phyloP scores from a whole-genome alignment of 2,329 filamentous ascomycete species.

The Ophiosphaerella herpotricha region DNA sequence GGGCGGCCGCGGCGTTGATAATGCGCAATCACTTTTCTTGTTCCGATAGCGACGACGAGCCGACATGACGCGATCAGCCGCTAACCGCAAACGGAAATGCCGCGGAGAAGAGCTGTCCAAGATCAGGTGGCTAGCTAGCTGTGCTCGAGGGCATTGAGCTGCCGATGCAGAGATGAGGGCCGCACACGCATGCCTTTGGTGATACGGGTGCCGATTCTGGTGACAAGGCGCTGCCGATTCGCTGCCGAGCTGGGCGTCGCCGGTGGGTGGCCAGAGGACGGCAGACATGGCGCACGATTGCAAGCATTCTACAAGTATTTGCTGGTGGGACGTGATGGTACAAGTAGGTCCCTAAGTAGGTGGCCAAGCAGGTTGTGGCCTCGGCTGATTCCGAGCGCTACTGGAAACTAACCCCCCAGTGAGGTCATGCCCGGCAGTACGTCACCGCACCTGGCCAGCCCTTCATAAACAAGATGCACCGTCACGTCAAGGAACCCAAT shows the following conservation, averaged over 20 bases:
- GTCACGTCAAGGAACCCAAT: background rate
- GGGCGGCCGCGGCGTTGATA: conserved; percentile 17
- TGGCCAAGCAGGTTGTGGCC: no score
- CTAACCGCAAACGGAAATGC: conserved; percentile 23
- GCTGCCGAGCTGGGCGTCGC: conserved; percentile 54
- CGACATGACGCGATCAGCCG: conserved; percentile 26
- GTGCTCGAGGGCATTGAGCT: conserved; percentile 73
- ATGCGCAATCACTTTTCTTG: conserved; percentile 27
- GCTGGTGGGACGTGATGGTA: no score
- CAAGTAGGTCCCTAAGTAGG: no score
- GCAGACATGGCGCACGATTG: conserved; percentile 57
- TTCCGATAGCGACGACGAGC: conserved; percentile 43
- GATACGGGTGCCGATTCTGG: conserved; percentile 85
- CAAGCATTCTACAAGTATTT: no score
- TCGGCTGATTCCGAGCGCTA: no score
- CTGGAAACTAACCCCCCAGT: no score
- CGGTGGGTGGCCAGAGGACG: conserved; percentile 63
- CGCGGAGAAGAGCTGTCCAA: conserved; percentile 22
- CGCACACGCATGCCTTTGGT: conserved; percentile 76
- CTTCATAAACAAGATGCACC: conserved; percentile 24
- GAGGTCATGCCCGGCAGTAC: conserved; percentile 4
- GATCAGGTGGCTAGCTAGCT: conserved; percentile 47
- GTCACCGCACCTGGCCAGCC: conserved; percentile 15
- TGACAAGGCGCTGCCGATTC: conserved; percentile 71
- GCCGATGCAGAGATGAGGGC: conserved; percentile 81